phyloP scores from a whole-genome alignment of 2,329 filamentous ascomycete genomes.

The Stenocarpella maydis region DNA sequence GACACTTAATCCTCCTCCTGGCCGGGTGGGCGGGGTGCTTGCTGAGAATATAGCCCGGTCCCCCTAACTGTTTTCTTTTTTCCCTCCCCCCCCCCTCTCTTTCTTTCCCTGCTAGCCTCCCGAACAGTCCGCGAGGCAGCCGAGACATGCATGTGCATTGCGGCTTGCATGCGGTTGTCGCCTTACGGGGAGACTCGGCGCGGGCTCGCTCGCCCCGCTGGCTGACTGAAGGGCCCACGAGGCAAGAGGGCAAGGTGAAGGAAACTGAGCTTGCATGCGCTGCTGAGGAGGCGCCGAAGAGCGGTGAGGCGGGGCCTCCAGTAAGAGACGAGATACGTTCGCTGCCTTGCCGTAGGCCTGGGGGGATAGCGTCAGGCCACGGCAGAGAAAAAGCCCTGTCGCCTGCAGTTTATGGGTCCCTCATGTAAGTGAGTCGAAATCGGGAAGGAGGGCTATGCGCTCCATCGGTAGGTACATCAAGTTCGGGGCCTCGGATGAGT shows the following conservation, averaged over 20 bases:
- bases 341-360: background rate
- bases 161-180: constrained; percentile 24
- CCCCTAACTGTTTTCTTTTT: background rate
- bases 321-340: constrained; percentile 1
- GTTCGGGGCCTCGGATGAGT: background rate
- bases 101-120: constrained; percentile 1
- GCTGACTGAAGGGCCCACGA: constrained; percentile 15
- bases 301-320: constrained; percentile 7
- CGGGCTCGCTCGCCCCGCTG: constrained; percentile 1
- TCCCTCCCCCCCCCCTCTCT: too few relatives aligned
- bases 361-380: constrained; percentile 7
- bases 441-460: constrained; percentile 22
- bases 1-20: background rate
- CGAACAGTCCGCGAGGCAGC: constrained; percentile 20
- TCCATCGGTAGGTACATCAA: constrained; percentile 12
- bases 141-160: constrained; percentile 32
- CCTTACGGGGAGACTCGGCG: constrained; percentile 16
- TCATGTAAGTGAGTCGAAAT: constrained; percentile 31
- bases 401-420: constrained; percentile 20
- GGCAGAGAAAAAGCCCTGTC: background rate
- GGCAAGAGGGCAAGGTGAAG: constrained; percentile 12
- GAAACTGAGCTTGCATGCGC: constrained; percentile 20
- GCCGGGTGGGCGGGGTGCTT: background rate
- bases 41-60: constrained; percentile 2
- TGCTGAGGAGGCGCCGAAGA: constrained; percentile 26